A percentile compares a stretch with the other conserved stretches of the same genome.
phyloP scores from a whole-genome alignment of 805 yeast genomes.

The Lachancea nothofagi region DNA sequence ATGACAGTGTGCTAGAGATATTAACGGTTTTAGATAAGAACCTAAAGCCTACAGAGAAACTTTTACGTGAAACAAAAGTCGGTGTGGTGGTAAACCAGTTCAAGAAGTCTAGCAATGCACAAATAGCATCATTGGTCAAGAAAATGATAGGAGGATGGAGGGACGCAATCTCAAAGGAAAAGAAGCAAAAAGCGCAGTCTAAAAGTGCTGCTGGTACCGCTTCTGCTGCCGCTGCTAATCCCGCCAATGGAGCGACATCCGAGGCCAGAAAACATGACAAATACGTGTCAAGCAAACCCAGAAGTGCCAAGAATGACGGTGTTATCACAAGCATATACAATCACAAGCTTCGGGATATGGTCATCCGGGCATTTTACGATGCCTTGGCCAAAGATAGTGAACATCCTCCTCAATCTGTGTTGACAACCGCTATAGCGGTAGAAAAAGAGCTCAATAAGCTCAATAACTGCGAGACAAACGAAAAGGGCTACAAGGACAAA shows the following conservation, averaged over 20 bases:
- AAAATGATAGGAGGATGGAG: conserved; percentile 85
- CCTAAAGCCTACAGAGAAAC: conserved; percentile 74
- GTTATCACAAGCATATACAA: conserved; percentile 63
- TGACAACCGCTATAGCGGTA: conserved; percentile 60
- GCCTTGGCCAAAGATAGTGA: conserved; percentile 80
- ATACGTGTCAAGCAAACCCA: conserved; percentile 48
- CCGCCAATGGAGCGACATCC: neutral
- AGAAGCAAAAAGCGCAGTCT: conserved; percentile 25
- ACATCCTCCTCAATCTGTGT: conserved; percentile 53
- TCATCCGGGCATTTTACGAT: conserved; percentile 77
- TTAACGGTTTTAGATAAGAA: conserved; percentile 61
- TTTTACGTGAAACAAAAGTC: conserved; percentile 87
- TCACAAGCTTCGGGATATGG: conserved; percentile 76
- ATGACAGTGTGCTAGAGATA: conserved; percentile 60
- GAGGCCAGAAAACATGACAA: conserved; percentile 33
- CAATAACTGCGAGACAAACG: conserved; percentile 49
- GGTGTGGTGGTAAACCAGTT: conserved; percentile 93
- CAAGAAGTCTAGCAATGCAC: conserved; percentile 60
- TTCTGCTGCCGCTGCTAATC: conserved; percentile 18
- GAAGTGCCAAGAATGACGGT: conserved; percentile 80
- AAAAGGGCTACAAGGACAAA: conserved; percentile 64
- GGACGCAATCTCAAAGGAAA: conserved; percentile 72
- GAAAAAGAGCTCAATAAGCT: conserved; percentile 64
- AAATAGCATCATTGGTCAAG: conserved; percentile 66
- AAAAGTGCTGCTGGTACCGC: conserved; percentile 7